Base-by-base conservation (phyloP, 2,329 filamentous ascomycete species). In the Lizonia empirigonia region DNA sequence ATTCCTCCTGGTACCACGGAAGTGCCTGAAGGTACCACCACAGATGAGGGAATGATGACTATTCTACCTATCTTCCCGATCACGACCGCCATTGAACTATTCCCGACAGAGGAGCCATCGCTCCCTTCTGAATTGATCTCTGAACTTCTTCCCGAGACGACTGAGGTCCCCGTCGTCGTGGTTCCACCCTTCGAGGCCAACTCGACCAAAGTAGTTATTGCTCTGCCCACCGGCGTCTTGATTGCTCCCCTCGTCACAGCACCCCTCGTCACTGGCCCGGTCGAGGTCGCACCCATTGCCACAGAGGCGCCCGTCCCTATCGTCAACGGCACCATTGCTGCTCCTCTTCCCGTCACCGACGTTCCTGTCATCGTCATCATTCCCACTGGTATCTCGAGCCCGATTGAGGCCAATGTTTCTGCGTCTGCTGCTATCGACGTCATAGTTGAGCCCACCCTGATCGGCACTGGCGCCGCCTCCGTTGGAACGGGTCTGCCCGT, bases 31-130 rank as follows among this genome's bases (percentile, higher is more conserved):
- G n/a, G 26, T 27, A 41, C 27, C 30, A 29, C 38, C 12, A 12
- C 35, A 5, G 32, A n/a, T 15, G 53, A 47, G 5, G 20, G 13
- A 12, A 47, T 51, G n/a, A 41, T 59, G 29, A 52, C 54, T 30
- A 62, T 62, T 27, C 47, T 62, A 12, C 59, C 59, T 12, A 39
- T 53, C 8, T 50, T 32, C 6, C 27, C 42, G 2, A 16, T 58
- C 40, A 46, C 42, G 2, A 60, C 54, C 8, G 50, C 57, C 1
- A 57, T 62, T 35, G 47, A 55, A 4, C 41, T 56, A 10, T 33
- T 50, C 27, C 34, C 50, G 9, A 44, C 51, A 18, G 34, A 37
- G 7, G 45, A 41, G 6, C 32, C 30, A 1, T 23, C 37, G 15
- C n/a, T 51, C 9, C 48, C 48, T 12, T 35, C 48, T 8, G 41